These are phyloP conservation scores for Saururus chinensis DNA, from an alignment of 164 flowering plant species.

Conservation along the genomic window DNA sequence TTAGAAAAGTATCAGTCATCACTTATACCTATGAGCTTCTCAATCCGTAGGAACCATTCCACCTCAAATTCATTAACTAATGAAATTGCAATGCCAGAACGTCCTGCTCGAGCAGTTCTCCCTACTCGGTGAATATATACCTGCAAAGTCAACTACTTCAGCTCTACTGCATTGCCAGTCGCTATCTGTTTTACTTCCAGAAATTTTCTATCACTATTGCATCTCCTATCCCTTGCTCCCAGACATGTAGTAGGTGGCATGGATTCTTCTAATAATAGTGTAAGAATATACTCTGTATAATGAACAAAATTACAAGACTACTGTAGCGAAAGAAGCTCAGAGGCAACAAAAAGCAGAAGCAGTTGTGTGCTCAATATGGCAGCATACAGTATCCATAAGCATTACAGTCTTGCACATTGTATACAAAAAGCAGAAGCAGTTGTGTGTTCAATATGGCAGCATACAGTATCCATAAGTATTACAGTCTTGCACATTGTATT, in stretches of 20 bases:
- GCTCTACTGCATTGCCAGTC: neutral
- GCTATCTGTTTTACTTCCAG: too few species aligned
- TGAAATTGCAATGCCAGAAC: constrained; percentile 88
- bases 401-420: too few species aligned
- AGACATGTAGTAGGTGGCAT: too few species aligned
- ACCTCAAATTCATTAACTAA: constrained; percentile 83
- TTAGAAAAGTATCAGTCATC: neutral
- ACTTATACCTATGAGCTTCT: constrained; percentile 54
- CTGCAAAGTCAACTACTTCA: constrained; percentile 20
- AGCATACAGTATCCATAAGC: neutral
- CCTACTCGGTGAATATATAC: constrained; percentile 95
- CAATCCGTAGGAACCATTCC: constrained; percentile 82
- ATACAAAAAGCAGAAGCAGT: too few species aligned
- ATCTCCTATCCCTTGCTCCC: too few species aligned
- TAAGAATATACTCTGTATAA: neutral
- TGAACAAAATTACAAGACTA: neutral
- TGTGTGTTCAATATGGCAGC: too few species aligned
- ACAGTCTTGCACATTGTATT: too few species aligned
- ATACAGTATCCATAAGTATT: neutral
- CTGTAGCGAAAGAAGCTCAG: neutral
- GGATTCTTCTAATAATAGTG: too few species aligned
- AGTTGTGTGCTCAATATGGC: too few species aligned
- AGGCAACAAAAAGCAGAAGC: neutral
- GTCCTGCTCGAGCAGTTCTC: constrained; percentile 96
- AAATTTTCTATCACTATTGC: too few species aligned